A percentile compares a stretch with the other conserved stretches of the same genome.
These are phyloP conservation scores for Coccomyxa sp. DNA, from an alignment of 139 green algal genomes.

Conservation along the genomic window DNA sequence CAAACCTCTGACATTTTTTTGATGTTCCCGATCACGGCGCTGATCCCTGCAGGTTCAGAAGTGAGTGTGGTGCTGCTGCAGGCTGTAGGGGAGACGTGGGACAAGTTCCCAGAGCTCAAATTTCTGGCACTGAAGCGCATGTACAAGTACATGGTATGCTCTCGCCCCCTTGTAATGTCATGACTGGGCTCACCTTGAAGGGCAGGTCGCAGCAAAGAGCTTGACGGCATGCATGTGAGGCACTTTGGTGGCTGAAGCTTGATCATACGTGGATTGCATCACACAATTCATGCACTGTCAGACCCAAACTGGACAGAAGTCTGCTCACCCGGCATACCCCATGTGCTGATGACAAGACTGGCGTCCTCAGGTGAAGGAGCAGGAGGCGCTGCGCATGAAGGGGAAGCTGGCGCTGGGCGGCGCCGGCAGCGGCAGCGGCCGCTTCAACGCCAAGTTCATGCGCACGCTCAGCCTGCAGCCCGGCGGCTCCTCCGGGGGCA, in stretches of 20 bases:
- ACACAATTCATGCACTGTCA: neutral
- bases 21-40: no score
- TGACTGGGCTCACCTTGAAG: no score
- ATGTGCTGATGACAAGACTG: neutral
- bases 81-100: slow-evolving; percentile 2
- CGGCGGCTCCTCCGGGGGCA: neutral
- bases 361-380: neutral
- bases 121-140: neutral
- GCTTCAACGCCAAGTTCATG: neutral
- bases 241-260: no score
- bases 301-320: neutral
- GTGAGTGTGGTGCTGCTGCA: neutral
- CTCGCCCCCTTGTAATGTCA: neutral
- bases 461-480: neutral
- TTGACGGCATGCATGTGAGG: no score
- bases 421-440: neutral
- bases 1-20: no score
- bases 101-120: neutral
- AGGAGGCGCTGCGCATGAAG: neutral
- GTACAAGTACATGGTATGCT: slow-evolving; percentile 1
- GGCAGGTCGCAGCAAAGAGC: no score
- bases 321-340: neutral
- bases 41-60: neutral
- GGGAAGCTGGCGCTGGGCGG: neutral
- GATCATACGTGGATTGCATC: neutral